Evolutionary conservation across 805 yeast genomes (phyloP), one percentile per base, ranked within the genome.

Genomic region (Kodamaea jinghongensis): DNA sequence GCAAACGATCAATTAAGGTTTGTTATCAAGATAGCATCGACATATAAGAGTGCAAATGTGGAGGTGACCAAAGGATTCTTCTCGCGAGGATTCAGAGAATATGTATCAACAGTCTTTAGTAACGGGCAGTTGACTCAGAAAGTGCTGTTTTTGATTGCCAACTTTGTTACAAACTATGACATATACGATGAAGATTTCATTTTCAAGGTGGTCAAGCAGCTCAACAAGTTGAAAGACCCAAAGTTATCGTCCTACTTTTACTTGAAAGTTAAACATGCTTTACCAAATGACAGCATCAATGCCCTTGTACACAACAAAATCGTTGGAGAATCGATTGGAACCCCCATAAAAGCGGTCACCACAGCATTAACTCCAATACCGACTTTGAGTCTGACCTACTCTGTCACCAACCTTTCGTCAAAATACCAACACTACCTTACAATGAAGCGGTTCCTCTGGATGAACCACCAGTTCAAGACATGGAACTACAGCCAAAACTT

Each of bases 371-470:
- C 28, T n/a, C 16, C 16, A 10, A 32, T 5, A 10, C 8, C 28
- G 4, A 6, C 28, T n/a, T 4, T 16, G 9, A 32, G 15, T 12
- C 10, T 27, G 23, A 31, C 25, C 17, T 37, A 22, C 17, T 26
- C 25, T 13, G 35, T 34, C 6, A 16, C 33, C 15, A 37, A 31
- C 25, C 26, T 39, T 12, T 31, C 13, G 17, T 36, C 27, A 4
- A 36, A 36, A 16, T 33, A 17, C 26, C 15, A 31, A 15, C 35
- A 35, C 39, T 42, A 27, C 36, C 40, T 28, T 28, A 34, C 44
- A 7, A 36, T 59, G 32, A 62, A 55, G 41, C 54, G 55, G 39
- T 52, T 48, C 27, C 42, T 60, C 26, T 64, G 68, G 70, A 46
- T 64, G 31, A 45, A 51, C 41, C 34, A 45, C 6, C 47, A 49